Percentiles rank a stretch among this genome's conserved stretches.
These are phyloP conservation scores for Cladobotryum protrusum DNA, from an alignment of 2,329 filamentous ascomycete species.

Conservation along the genomic window DNA sequence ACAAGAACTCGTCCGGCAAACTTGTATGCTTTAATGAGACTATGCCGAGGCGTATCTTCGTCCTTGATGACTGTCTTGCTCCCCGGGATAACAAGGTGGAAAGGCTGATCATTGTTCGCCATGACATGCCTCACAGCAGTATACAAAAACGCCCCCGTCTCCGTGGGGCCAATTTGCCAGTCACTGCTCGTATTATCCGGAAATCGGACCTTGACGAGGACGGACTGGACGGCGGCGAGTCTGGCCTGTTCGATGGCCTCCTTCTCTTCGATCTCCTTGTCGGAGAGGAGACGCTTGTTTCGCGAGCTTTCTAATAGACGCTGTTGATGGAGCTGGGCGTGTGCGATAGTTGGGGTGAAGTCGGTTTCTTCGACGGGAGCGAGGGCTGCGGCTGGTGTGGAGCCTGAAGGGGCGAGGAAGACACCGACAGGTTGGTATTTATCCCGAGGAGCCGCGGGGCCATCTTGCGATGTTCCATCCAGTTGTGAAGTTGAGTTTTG, in stretches of 20 bases:
- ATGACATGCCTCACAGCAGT: slow-evolving; percentile 68
- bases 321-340: slow-evolving; percentile 68
- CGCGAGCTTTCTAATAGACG: slow-evolving; percentile 54
- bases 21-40: slow-evolving; percentile 66
- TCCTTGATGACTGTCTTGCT: slow-evolving; percentile 45
- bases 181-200: slow-evolving; percentile 78
- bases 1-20: slow-evolving; percentile 67
- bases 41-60: slow-evolving; percentile 40
- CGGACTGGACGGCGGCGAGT: slow-evolving; percentile 58
- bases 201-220: slow-evolving; percentile 76
- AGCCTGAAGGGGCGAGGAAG: slow-evolving; percentile 69
- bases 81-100: slow-evolving; percentile 63
- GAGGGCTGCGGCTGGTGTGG: slow-evolving; percentile 69
- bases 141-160: slow-evolving; percentile 69
- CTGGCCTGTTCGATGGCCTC: slow-evolving; percentile 59
- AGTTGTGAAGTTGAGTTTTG: slow-evolving; percentile 9
- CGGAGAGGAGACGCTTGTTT: slow-evolving; percentile 74
- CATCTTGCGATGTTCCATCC: slow-evolving; percentile 14
- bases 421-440: slow-evolving; percentile 55
- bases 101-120: slow-evolving; percentile 55
- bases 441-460: slow-evolving; percentile 19
- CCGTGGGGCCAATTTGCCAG: slow-evolving; percentile 59
- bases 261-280: slow-evolving; percentile 70
- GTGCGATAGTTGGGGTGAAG: slow-evolving; percentile 68
- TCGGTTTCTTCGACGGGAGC: slow-evolving; percentile 63